Evolutionary conservation across 768 basidiomycete genomes (phyloP).

Genomic region (Suillus variegatus): DNA sequence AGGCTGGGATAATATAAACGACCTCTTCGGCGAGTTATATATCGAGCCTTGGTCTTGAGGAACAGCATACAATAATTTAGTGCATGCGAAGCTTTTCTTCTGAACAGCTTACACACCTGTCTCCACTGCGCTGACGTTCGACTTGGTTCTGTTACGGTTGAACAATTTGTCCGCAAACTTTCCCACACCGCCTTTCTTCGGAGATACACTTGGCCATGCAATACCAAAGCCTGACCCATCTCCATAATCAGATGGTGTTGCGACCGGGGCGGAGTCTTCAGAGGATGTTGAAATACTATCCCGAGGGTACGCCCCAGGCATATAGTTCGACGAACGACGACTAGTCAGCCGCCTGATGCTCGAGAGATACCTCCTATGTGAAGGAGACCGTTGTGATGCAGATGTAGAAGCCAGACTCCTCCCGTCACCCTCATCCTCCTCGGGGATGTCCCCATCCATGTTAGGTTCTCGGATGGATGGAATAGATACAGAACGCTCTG

Average conservation of each 20-base stretch:
- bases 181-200: slow-evolving; percentile 52
- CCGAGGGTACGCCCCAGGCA: slow-evolving; percentile 48
- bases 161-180: slow-evolving; percentile 65
- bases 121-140: slow-evolving; percentile 46
- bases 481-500: slow-evolving; percentile 30
- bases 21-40: slow-evolving; percentile 27
- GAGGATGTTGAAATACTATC: slow-evolving; percentile 67
- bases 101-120: slow-evolving; percentile 39
- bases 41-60: slow-evolving; percentile 29
- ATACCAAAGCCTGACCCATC: slow-evolving; percentile 34
- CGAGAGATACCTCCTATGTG: slow-evolving; percentile 47
- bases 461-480: slow-evolving; percentile 31
- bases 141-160: slow-evolving; percentile 54
- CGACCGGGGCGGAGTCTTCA: slow-evolving; percentile 64
- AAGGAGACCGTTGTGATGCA: slow-evolving; percentile 53
- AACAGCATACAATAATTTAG: neutral
- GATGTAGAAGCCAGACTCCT: slow-evolving; percentile 38
- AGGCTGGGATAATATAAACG: slow-evolving; percentile 23
- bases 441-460: slow-evolving; percentile 22
- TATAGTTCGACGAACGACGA: slow-evolving; percentile 39
- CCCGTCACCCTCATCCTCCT: slow-evolving; percentile 30
- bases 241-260: slow-evolving; percentile 56
- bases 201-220: slow-evolving; percentile 49
- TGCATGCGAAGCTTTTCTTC: neutral
- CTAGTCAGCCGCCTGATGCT: slow-evolving; percentile 47